These are phyloP conservation scores for Cichorium intybus DNA, from an alignment of 140 eudicot genomes.

Conservation along the genomic window DNA sequence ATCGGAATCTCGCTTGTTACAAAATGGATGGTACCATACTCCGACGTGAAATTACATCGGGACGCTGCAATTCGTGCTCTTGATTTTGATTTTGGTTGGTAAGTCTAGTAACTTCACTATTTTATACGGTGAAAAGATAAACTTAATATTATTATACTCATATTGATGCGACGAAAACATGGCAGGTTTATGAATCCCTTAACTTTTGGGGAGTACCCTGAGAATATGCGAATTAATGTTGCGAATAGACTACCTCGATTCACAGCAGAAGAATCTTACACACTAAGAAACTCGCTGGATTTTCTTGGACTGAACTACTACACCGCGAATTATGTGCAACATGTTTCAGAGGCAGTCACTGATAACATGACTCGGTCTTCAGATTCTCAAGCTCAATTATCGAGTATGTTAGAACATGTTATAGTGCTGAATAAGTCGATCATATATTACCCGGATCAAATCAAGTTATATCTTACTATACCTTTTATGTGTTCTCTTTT, in stretches of 20 bases:
- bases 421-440: background rate
- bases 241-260: conserved; percentile 39
- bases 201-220: conserved; percentile 51
- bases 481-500: background rate
- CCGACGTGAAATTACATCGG: conserved; percentile 21
- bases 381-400: conserved; percentile 39
- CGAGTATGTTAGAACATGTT: conserved; percentile 31
- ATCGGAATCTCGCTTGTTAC: conserved; percentile 55
- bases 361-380: conserved; percentile 44
- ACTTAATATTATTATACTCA: background rate
- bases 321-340: conserved; percentile 55
- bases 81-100: conserved; percentile 73
- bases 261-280: conserved; percentile 48
- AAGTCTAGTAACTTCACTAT: background rate
- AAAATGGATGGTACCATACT: conserved; percentile 55
- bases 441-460: background rate
- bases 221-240: conserved; percentile 42
- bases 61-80: conserved; percentile 51
- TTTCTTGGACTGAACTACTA: conserved; percentile 65
- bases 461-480: background rate
- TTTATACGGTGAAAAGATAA: background rate
- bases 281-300: conserved; percentile 56
- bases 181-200: conserved; percentile 61
- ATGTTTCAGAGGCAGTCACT: conserved; percentile 28
- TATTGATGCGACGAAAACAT: conserved; percentile 3